These are phyloP conservation scores for Trametes sanguinea DNA, from an alignment of 768 basidiomycete genomes.

Conservation along the genomic window DNA sequence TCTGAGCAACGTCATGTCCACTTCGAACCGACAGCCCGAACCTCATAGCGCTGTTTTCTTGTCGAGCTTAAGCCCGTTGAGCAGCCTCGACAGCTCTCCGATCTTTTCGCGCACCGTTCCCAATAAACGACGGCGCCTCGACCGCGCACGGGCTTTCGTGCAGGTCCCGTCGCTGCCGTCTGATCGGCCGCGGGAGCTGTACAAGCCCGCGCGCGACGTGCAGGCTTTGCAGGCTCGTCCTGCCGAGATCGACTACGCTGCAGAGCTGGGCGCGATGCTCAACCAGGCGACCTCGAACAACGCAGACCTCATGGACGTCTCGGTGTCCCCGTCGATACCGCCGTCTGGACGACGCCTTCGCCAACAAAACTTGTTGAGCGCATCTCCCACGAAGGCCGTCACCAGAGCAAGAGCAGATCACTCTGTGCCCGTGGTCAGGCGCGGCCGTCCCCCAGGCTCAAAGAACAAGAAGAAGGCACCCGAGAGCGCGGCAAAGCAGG, in stretches of 20 bases:
- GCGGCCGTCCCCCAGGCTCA: conserved; percentile 5
- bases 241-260: neutral
- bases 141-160: neutral
- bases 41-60: neutral
- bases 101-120: neutral
- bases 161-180: conserved; percentile 5
- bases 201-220: neutral
- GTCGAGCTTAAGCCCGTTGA: neutral
- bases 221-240: neutral
- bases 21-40: too few relatives aligned
- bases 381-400: too few relatives aligned
- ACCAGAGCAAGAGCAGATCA: too few relatives aligned
- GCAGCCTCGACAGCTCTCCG: neutral
- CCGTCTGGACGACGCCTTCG: neutral
- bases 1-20: neutral
- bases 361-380: too few relatives aligned
- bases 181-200: neutral
- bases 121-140: conserved; percentile 1
- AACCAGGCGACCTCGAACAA: conserved; percentile 3
- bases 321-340: neutral
- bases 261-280: neutral
- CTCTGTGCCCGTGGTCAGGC: neutral
- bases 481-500: too few relatives aligned
- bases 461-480: neutral
- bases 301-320: neutral